These are phyloP conservation scores for Penicillium nordicum DNA, from an alignment of 2,329 filamentous ascomycete species.

Conservation along the genomic window DNA sequence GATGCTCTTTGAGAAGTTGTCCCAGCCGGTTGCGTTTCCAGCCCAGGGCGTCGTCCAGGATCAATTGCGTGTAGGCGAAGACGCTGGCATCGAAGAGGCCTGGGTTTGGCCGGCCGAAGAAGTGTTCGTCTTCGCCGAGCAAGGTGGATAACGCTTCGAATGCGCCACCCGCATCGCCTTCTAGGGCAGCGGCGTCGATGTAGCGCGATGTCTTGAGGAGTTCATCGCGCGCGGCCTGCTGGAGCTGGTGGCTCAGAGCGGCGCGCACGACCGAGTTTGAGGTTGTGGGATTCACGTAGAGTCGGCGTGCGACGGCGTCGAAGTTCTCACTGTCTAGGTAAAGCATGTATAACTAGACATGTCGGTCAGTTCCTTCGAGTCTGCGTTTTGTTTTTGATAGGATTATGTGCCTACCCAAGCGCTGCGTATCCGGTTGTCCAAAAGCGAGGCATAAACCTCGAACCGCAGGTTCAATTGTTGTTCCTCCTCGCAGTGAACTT, in stretches of 20 bases:
- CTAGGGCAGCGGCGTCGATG: slow-evolving; percentile 56
- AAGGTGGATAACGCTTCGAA: slow-evolving; percentile 60
- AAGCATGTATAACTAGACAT: slow-evolving; percentile 65
- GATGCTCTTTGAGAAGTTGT: slow-evolving; percentile 54
- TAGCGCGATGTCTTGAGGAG: slow-evolving; percentile 60
- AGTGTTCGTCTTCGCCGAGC: slow-evolving; percentile 58
- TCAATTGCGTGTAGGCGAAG: slow-evolving; percentile 82
- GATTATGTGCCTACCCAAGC: slow-evolving; percentile 65
- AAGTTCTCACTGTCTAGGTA: slow-evolving; percentile 72
- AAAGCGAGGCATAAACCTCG: slow-evolving; percentile 73
- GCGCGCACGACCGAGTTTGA: slow-evolving; percentile 60
- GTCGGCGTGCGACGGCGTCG: slow-evolving; percentile 58
- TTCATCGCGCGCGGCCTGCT: slow-evolving; percentile 69
- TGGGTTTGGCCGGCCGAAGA: slow-evolving; percentile 58
- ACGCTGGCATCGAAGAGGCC: slow-evolving; percentile 81
- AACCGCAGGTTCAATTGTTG: slow-evolving; percentile 56
- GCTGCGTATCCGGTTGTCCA: slow-evolving; percentile 73
- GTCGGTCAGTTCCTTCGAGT: slow-evolving; percentile 1
- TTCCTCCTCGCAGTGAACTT: slow-evolving; percentile 44
- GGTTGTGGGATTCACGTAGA: slow-evolving; percentile 67
- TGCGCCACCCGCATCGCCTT: slow-evolving; percentile 60
- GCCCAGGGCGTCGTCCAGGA: slow-evolving; percentile 62
- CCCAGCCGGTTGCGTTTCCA: slow-evolving; percentile 64
- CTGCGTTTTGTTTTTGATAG: neutral
- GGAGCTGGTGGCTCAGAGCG: slow-evolving; percentile 64